phyloP scores from a whole-genome alignment of 1,284 basidiomycete genomes.

The Pseudozyma sp. region DNA sequence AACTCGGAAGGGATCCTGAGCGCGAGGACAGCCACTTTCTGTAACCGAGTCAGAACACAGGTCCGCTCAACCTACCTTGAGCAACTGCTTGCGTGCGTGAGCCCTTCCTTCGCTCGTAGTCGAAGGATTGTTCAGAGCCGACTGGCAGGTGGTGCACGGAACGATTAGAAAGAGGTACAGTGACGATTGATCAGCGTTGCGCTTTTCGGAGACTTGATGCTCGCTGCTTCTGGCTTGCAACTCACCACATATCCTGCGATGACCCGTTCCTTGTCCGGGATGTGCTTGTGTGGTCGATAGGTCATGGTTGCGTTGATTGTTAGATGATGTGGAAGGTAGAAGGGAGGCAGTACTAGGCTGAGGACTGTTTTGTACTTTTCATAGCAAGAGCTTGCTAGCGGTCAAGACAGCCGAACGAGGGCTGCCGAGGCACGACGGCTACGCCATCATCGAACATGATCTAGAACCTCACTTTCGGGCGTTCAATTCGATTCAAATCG shows the following conservation, averaged over 20 bases:
- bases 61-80: constrained; percentile 25
- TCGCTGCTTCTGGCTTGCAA: not conserved
- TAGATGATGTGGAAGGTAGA: not conserved
- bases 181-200: not conserved
- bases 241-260: constrained; percentile 51
- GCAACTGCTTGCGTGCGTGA: constrained; percentile 51
- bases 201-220: not conserved
- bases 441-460: constrained; percentile 4
- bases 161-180: not conserved
- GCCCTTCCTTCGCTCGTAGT: constrained; percentile 42
- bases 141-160: constrained; percentile 6
- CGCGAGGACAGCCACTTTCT: not conserved
- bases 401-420: not conserved
- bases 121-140: constrained; percentile 54
- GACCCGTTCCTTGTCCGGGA: constrained; percentile 45
- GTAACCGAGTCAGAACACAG: not conserved
- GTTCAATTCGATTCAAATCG: not conserved
- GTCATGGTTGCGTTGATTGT: constrained; percentile 21
- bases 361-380: constrained; percentile 13
- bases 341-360: not conserved
- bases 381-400: not conserved
- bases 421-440: constrained; percentile 23
- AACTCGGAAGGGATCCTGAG: not conserved
- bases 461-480: constrained; percentile 11
- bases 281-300: constrained; percentile 44